Base-by-base conservation (phyloP, 345 rosid genomes). In the Bruguiera sexangula region DNA sequence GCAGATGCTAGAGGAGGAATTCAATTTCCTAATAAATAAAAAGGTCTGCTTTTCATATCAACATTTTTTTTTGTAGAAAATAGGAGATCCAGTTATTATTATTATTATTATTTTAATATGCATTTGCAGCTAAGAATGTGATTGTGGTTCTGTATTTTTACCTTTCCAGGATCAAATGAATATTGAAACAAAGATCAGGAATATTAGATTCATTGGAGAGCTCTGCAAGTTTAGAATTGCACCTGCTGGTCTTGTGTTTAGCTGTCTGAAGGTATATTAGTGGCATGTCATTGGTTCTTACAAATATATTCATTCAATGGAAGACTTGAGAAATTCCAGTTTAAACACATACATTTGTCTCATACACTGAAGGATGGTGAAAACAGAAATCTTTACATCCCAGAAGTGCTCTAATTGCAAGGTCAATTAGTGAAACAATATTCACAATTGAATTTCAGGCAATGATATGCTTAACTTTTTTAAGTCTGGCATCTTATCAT, bases 1-100 rank as follows among this genome's bases (percentile, higher is more conserved):
- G 69, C 99, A 90, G 81, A 81, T 90, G 96, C 73, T 96, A 85
- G 98, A 96, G 85, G 99, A 96, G 75, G 98, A 96, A 82, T 96
- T 96, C 81, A 92, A 92, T 77, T 89, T 85, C 83, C 84, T 96
- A 69, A 88, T 92, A 53, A 92, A 89, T 75, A 96, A 92, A 82
- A 96, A 96, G 97, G 99, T 91, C 24, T 65, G 63, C 55, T 63
- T 60, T 65, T 39, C 50, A 26, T 20, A 58, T 34, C 26, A 39
- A 3, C 27, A 21, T 54, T 34, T 63, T 36, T 34, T 60, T 34
- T 61, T 31, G 67, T 10, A 18, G 36, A 68, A 43, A 65, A 29
- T 61, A 62, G 65, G 76, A 26, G 27, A 24, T 59, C 18, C 3
- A 43, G 36, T 61, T 68, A 31, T 64, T n/a, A 0, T 67, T 59